Conservation (phyloP, 257 asterid species). For the Nicotiana attenuata region DNA sequence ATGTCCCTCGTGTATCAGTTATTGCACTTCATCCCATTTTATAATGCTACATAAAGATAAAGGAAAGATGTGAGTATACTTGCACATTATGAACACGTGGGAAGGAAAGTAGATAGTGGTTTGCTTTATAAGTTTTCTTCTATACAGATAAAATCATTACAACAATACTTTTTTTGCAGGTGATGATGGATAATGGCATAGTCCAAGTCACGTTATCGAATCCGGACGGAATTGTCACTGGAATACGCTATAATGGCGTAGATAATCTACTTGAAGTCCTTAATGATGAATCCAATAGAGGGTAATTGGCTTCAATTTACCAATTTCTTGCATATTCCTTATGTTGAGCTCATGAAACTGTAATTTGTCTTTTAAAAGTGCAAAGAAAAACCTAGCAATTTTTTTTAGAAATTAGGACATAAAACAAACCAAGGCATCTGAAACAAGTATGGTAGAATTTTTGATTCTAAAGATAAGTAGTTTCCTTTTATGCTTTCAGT, state of each 20-base stretch:
- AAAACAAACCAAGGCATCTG: not conserved
- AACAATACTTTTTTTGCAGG: slow-evolving; percentile 32
- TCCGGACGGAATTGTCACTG: slow-evolving; percentile 70
- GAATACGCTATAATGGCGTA: slow-evolving; percentile 43
- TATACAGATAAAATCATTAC: not conserved
- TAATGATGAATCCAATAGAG: slow-evolving; percentile 57
- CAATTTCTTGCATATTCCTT: not conserved
- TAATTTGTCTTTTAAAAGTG: not conserved
- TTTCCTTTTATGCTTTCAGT: not conserved
- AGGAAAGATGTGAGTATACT: not conserved
- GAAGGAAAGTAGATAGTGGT: not conserved
- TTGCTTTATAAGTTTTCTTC: not conserved
- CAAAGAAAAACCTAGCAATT: not conserved
- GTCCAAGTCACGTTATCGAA: slow-evolving; percentile 60
- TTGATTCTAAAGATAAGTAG: not conserved
- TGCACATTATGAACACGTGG: not conserved
- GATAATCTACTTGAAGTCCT: slow-evolving; percentile 68
- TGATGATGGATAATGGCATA: slow-evolving; percentile 65
- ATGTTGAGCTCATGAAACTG: not conserved
- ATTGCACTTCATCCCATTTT: not conserved
- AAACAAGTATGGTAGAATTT: not conserved
- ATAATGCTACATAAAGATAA: not conserved
- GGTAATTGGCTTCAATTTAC: slow-evolving; percentile 30
- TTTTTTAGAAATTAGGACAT: not conserved
- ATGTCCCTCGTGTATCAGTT: not conserved